Conservation (phyloP, 805 yeast species). For the Pichia membranifaciens region DNA sequence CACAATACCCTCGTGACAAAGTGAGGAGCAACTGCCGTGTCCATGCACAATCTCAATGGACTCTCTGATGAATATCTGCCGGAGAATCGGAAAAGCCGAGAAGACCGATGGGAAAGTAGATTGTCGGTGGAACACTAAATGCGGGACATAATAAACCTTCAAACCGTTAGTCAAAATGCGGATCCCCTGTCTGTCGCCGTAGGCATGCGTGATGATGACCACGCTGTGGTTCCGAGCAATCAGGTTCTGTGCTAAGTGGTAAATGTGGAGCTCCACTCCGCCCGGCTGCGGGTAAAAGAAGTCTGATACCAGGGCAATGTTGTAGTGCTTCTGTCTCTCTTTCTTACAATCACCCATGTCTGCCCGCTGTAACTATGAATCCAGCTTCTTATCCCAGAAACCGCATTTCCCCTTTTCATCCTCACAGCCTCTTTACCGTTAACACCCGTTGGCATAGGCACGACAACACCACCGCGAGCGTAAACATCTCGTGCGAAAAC, state of each 20-base stretch:
- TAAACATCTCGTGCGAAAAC: too few relatives aligned
- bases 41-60: constrained; percentile 87
- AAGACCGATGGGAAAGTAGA: constrained; percentile 87
- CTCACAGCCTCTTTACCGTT: neutral
- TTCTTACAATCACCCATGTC: too few relatives aligned
- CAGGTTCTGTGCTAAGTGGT: constrained; percentile 80
- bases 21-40: constrained; percentile 82
- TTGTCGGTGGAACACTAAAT: constrained; percentile 71
- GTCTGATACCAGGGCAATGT: constrained; percentile 67
- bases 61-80: constrained; percentile 84
- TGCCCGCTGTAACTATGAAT: too few relatives aligned
- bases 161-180: constrained; percentile 83
- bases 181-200: constrained; percentile 76
- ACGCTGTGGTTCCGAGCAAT: constrained; percentile 81
- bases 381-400: too few relatives aligned
- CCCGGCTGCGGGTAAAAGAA: constrained; percentile 98
- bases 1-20: constrained; percentile 87
- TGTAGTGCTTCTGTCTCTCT: constrained; percentile 4
- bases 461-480: too few relatives aligned
- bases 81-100: constrained; percentile 74
- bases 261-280: constrained; percentile 93
- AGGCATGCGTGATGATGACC: constrained; percentile 81
- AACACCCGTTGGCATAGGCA: neutral
- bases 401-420: too few relatives aligned
- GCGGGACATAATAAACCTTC: constrained; percentile 88